Conservation (phyloP, 441 rosid genomes). For the Pelargonium australe region DNA sequence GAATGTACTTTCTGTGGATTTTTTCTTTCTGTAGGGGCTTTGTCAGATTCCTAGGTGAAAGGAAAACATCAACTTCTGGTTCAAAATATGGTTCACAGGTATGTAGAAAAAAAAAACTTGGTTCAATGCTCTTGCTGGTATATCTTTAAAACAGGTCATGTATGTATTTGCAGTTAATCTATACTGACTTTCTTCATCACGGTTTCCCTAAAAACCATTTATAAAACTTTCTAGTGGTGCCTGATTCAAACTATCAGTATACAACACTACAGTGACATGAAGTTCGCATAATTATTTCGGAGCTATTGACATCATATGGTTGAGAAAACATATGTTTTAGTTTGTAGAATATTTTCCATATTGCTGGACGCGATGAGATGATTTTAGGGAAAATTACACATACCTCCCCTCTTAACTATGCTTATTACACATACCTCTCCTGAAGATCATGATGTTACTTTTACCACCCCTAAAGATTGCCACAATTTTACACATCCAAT, state of each 20-base stretch:
- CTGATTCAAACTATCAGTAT: not conserved
- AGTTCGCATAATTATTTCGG: not conserved
- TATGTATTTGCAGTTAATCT: no score
- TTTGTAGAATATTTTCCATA: not conserved
- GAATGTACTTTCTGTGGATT: constrained; percentile 15
- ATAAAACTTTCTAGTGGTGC: not conserved
- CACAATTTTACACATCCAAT: no score
- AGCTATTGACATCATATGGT: not conserved
- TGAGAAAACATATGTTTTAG: not conserved
- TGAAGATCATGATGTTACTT: no score
- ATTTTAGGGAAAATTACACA: no score
- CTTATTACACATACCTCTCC: no score
- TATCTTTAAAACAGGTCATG: not conserved
- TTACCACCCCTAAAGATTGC: no score
- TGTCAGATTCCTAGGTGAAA: constrained; percentile 74
- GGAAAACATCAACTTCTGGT: constrained; percentile 54
- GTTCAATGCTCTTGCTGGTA: not conserved
- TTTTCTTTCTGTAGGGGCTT: constrained; percentile 54
- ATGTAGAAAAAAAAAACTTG: constrained; percentile 11
- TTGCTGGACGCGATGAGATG: not conserved
- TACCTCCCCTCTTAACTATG: no score
- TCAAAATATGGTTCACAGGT: constrained; percentile 90
- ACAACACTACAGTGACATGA: not conserved
- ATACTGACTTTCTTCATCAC: no score
- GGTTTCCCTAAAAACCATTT: no score